Conservation (phyloP, 345 rosid genomes). For the Salix caprea region DNA sequence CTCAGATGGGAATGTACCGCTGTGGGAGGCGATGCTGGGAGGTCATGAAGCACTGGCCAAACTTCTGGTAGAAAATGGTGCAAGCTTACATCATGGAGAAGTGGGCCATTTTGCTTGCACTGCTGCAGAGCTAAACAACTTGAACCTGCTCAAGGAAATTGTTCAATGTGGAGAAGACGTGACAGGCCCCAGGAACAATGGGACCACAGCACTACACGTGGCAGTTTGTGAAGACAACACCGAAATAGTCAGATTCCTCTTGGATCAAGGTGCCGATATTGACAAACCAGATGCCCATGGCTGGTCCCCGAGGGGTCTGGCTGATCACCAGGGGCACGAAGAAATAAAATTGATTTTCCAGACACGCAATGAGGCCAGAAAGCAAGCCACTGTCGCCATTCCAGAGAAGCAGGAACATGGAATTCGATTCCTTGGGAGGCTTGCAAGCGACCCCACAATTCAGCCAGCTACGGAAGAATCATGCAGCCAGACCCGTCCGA, state of each 20-base stretch:
- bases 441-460: constrained; percentile 69
- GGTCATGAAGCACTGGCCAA: constrained; percentile 51
- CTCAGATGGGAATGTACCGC: constrained; percentile 59
- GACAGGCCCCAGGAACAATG: constrained; percentile 43
- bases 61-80: constrained; percentile 44
- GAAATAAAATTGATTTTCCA: constrained; percentile 56
- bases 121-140: constrained; percentile 63
- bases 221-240: constrained; percentile 74
- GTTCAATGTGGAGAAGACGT: constrained; percentile 50
- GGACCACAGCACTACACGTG: constrained; percentile 69
- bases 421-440: constrained; percentile 49
- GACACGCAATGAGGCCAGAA: constrained; percentile 30
- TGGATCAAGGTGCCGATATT: constrained; percentile 59
- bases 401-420: constrained; percentile 49
- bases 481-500: constrained; percentile 40
- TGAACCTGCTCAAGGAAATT: constrained; percentile 59
- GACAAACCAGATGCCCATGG: constrained; percentile 55
- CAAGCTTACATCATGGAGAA: constrained; percentile 51
- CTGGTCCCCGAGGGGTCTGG: constrained; percentile 71
- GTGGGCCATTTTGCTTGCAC: constrained; percentile 70
- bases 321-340: constrained; percentile 84
- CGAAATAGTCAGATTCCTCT: constrained; percentile 62
- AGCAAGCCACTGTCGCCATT: constrained; percentile 31
- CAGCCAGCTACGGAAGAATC: constrained; percentile 49
- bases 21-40: constrained; percentile 78